These are phyloP conservation scores for Colletotrichum lini DNA, from an alignment of 2,329 filamentous ascomycete genomes.

Conservation along the genomic window DNA sequence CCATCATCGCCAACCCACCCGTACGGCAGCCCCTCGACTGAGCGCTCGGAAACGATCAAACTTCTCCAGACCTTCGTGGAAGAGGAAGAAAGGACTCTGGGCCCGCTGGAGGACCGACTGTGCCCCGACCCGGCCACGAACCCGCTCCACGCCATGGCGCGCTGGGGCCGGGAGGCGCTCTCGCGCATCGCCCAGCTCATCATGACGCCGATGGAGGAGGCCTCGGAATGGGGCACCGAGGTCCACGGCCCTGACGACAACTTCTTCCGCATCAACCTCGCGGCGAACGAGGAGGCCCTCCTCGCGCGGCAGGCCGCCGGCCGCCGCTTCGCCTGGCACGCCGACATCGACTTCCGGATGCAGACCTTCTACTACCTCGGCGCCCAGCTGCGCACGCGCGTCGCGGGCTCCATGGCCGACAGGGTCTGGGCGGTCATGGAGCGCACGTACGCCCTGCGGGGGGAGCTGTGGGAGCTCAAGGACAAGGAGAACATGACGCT, in stretches of 20 bases:
- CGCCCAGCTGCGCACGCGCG: constrained; percentile 65
- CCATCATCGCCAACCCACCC: background rate
- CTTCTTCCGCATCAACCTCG: constrained; percentile 54
- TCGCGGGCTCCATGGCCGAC: constrained; percentile 64
- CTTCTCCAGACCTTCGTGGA: background rate
- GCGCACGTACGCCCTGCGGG: constrained; percentile 61
- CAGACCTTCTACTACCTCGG: constrained; percentile 69
- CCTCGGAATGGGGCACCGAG: constrained; percentile 64
- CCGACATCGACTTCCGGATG: constrained; percentile 66
- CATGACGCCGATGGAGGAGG: constrained; percentile 61
- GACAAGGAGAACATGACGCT: constrained; percentile 52
- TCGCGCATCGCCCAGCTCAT: constrained; percentile 48
- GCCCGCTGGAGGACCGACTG: background rate
- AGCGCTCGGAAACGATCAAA: background rate
- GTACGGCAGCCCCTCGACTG: background rate
- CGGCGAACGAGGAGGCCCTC: constrained; percentile 17
- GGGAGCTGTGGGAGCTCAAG: constrained; percentile 64
- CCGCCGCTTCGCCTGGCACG: constrained; percentile 66
- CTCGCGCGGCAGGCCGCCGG: background rate
- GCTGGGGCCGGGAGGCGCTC: background rate
- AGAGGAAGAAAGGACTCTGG: background rate
- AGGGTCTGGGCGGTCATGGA: constrained; percentile 66
- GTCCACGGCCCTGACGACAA: constrained; percentile 58
- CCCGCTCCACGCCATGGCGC: constrained; percentile 22
- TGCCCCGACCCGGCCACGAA: constrained; percentile 1